Evolutionary conservation across 148 eudicot genomes (phyloP).

Genomic region (Pharnaceum exiguum): DNA sequence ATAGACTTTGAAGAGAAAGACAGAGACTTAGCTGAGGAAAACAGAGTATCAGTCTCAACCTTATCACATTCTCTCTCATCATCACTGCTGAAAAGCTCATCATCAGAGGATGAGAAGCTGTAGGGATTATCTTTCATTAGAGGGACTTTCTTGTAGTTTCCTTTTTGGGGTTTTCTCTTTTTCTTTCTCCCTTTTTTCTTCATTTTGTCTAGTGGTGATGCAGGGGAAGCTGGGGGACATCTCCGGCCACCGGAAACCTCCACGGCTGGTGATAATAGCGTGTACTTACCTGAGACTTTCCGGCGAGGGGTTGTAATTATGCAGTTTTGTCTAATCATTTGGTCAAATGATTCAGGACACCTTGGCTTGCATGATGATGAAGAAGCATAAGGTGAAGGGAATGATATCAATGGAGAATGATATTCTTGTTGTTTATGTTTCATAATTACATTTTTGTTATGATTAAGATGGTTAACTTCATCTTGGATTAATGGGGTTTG

Average conservation of each 20-base stretch:
- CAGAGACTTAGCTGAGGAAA: slow-evolving; percentile 38
- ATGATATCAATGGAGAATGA: neutral
- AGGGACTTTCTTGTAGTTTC: neutral
- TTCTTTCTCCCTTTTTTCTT: slow-evolving; percentile 11
- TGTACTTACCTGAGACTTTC: slow-evolving; percentile 30
- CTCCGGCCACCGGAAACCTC: slow-evolving; percentile 18
- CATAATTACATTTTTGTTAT: slow-evolving; percentile 10
- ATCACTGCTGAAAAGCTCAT: slow-evolving; percentile 46
- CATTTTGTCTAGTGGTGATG: slow-evolving; percentile 28
- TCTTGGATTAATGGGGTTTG: slow-evolving; percentile 25
- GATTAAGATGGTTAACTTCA: neutral
- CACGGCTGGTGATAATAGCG: slow-evolving; percentile 12
- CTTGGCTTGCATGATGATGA: slow-evolving; percentile 31
- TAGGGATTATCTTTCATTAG: slow-evolving; percentile 9
- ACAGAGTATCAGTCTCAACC: slow-evolving; percentile 33
- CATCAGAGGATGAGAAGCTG: slow-evolving; percentile 17
- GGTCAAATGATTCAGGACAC: slow-evolving; percentile 29
- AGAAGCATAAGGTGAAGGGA: slow-evolving; percentile 20
- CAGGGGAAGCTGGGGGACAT: slow-evolving; percentile 54
- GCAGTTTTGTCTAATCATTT: slow-evolving; percentile 31
- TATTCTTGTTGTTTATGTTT: slow-evolving; percentile 11
- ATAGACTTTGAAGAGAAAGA: slow-evolving; percentile 50
- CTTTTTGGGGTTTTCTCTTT: slow-evolving; percentile 4
- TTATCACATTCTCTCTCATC: slow-evolving; percentile 39
- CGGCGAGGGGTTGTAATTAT: slow-evolving; percentile 13